Evolutionary conservation across 805 yeast species (phyloP), one percentile per base, ranked within the genome.

Genomic region (Saturnispora diversa): DNA sequence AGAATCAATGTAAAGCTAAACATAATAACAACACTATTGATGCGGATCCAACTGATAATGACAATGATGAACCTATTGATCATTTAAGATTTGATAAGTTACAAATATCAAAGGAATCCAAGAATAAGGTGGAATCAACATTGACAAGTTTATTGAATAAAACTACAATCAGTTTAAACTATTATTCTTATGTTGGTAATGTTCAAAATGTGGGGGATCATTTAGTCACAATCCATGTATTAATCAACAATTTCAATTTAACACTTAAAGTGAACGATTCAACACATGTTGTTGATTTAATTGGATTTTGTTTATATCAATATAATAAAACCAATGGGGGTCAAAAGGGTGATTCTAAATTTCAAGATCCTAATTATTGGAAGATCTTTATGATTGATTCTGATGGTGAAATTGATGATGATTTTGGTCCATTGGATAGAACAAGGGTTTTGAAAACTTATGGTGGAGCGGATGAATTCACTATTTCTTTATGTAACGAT

Each of bases 321-420:
- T 56, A 59, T 30, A 47, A 50, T n/a, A 56, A 51, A 28, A 47
- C 44, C 3, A 38, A 31, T 12, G 30, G 10, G 6, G 26, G n/a
- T n/a, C n/a, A 31, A 4, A 16, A 26, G 5, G 15, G 32, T 3
- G 29, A 57, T 24, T 43, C 31, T 15, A 30, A 37, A 19, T 47
- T 41, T n/a, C 51, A 58, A 37, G 74, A 81, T 45, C 83, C 88
- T 0, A 80, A 82, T 51, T 59, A 61, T 44, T 86, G 94, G 92
- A 69, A 80, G 40, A 54, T 90, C 25, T 83, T 83, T 43, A 67
- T 90, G 17, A 87, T 83, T 1, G 98, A 92, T 56, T 97, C 90
- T 37, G 97, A 88, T 55, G 90, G 90, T 6, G 96, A 94, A 37
- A 80, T 84, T 28, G 87, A 85, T 40, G 98, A 94, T 50, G 84